Percentiles rank a stretch among this genome's conserved stretches.
Evolutionary conservation across 768 basidiomycete genomes (phyloP).

Genomic region (Podaxis mareebaensis): DNA sequence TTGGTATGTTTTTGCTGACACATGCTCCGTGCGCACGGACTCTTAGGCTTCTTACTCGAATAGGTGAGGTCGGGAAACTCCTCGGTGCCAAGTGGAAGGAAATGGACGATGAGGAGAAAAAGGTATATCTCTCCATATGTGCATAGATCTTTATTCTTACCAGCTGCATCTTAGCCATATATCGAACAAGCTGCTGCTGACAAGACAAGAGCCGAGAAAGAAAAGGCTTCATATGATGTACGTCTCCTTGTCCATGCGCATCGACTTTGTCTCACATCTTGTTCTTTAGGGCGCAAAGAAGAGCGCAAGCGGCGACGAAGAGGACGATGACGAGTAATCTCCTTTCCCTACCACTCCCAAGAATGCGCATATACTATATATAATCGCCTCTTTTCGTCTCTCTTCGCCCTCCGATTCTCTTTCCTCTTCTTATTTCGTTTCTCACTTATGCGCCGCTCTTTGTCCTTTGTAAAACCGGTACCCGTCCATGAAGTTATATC

Average conservation of each 20-base stretch:
- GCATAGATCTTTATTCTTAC: slow-evolving; percentile 12
- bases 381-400: slow-evolving; percentile 11
- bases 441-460: slow-evolving; percentile 8
- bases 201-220: slow-evolving; percentile 84
- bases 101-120: slow-evolving; percentile 87
- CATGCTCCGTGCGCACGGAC: slow-evolving; percentile 3
- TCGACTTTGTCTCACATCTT: neutral
- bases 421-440: neutral
- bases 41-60: slow-evolving; percentile 9
- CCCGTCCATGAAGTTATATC: slow-evolving; percentile 1
- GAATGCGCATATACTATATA: slow-evolving; percentile 15
- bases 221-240: slow-evolving; percentile 57
- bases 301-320: slow-evolving; percentile 32
- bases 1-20: slow-evolving; percentile 56
- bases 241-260: slow-evolving; percentile 8
- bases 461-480: neutral
- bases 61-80: slow-evolving; percentile 92
- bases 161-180: slow-evolving; percentile 64
- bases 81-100: slow-evolving; percentile 98
- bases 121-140: slow-evolving; percentile 48
- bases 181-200: slow-evolving; percentile 83
- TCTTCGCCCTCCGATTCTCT: neutral
- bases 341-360: neutral
- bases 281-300: slow-evolving; percentile 23
- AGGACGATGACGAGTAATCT: slow-evolving; percentile 30